Conservation (phyloP, 805 yeast genomes). For the Candida odintsovae region DNA sequence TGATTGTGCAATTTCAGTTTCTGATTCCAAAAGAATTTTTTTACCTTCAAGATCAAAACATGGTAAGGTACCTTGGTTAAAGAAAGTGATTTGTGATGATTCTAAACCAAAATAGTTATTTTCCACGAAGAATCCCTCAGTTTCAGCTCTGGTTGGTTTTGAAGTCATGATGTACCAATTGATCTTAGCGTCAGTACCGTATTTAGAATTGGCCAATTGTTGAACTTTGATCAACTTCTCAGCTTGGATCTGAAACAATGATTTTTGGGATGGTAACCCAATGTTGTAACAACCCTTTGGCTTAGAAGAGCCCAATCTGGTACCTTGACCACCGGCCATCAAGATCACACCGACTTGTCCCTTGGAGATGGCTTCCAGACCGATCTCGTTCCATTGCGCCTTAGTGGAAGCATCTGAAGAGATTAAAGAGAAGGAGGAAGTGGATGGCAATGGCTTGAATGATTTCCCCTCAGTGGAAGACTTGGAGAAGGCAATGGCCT, state of each 20-base stretch:
- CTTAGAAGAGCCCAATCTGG: slow-evolving; percentile 79
- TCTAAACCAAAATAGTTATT: slow-evolving; percentile 69
- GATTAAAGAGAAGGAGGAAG: slow-evolving; percentile 44
- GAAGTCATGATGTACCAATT: slow-evolving; percentile 96
- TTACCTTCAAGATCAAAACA: slow-evolving; percentile 71
- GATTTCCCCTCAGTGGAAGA: slow-evolving; percentile 22
- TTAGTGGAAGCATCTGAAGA: slow-evolving; percentile 22
- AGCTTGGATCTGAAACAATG: slow-evolving; percentile 89
- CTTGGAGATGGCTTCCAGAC: slow-evolving; percentile 59
- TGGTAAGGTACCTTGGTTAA: slow-evolving; percentile 94
- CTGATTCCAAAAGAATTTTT: slow-evolving; percentile 58
- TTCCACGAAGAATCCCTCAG: slow-evolving; percentile 62
- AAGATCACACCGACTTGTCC: slow-evolving; percentile 83
- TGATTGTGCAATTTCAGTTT: slow-evolving; percentile 60
- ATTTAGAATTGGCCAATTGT: slow-evolving; percentile 37
- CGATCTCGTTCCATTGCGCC: slow-evolving; percentile 31
- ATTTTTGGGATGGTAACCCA: slow-evolving; percentile 75
- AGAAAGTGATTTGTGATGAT: slow-evolving; percentile 58
- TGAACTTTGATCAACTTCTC: slow-evolving; percentile 71
- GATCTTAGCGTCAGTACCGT: slow-evolving; percentile 32
- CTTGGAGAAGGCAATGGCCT: slow-evolving; percentile 38
- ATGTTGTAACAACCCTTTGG: slow-evolving; percentile 96
- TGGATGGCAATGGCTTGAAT: slow-evolving; percentile 43
- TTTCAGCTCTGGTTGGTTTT: slow-evolving; percentile 71
- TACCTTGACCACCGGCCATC: slow-evolving; percentile 99